Base-by-base conservation (phyloP, 768 basidiomycete genomes). In the Cantharellus anzutake region DNA sequence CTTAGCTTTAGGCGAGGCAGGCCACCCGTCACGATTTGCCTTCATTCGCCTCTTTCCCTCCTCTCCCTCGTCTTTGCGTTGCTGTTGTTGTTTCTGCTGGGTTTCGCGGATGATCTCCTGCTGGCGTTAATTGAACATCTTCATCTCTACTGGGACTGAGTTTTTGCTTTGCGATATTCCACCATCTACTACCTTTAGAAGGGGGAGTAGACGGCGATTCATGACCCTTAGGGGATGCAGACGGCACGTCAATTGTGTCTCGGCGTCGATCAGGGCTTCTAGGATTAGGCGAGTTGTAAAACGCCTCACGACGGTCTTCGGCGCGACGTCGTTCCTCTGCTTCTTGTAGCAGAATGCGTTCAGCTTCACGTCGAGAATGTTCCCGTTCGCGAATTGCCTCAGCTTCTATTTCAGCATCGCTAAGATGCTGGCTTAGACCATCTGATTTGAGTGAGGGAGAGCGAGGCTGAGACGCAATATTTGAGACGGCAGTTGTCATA, bases 401-500 rank as follows among this genome's bases (percentile, higher is more conserved):
- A 2, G 84, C 85, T 70, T 89, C 87, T 4, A 91, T 70, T 67
- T 91, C 84, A 0, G 82, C 84, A 66, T 88, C 85, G 2, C 82
- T 78, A 2, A 62, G 61, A 5, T 60, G 60, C 34, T 42, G 60
- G 41, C 44, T 16, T 37, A 48, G 60, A 4, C 11, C 40, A 42
- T 5, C 5, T 11, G 7, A 35, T 50, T 42, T 5, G 16, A 20
- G 20, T 7, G 20, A 7, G 11, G 44, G 44, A 48, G 44, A 48
- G 20, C 44, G 44, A 20, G 44, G 44, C 44, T 48, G 44, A 20
- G 44, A 48, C 35, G 52, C 38, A 7, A 55, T 7, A 7, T 11
- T 14, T 7, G 7, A 7, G 14, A 55, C 38, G 35, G 7, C 35
- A 37, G 7, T 7, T 11, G 11, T 37, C 11, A 55, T 37, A 11